Evolutionary conservation across 768 basidiomycete genomes (phyloP), one percentile per base, ranked within the genome.

Genomic region (Pisolithus albus): DNA sequence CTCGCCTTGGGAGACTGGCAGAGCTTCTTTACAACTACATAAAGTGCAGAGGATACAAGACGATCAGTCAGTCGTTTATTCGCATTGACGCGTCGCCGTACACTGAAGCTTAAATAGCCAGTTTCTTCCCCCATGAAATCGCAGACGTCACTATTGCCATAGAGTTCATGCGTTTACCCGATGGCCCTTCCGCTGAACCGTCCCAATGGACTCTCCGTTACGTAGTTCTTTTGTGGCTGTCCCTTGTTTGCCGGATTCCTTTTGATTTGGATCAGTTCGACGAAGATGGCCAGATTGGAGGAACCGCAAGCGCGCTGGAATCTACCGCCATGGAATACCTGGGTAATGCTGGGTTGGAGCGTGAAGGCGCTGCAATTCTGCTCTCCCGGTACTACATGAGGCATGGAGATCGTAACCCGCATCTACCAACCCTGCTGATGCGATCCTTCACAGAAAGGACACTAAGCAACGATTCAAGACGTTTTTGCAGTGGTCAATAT

Each of bases 91-190:
- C 38, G 50, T 45, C 32, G 21, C 23, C 52, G 44, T 48, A 36
- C 32, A 23, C 56, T 52, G 63, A n/a, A 61, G 50, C 46, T 54
- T 56, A 44, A 49, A 18, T 62, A 99, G 95, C 87, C 55, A 84
- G 90, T 56, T 93, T 88, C 68, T 96, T 99, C 63, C 95, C 95
- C 39, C 95, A 97, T 63, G 86, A 92, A 61, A 78, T 96, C 34
- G 74, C 80, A 1, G 91, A 95, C 67, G 75, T 98, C 4, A 78
- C 83, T 0, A 77, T 90, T 46, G 86, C 85, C 0, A 70, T 95
- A 13, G 73, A 77, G 16, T 88, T 83, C 60, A 77, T 90, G 60
- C 70, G 73, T 32, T 60, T 73, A 34, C 72, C 71, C 18, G 69
- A 73, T 36, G 76, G 73, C 24, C 71, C 76, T 10, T 70, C 68